Evolutionary conservation across 2,329 filamentous ascomycete genomes (phyloP), one percentile per base, ranked within the genome.

Genomic region (Diplodia sapinea): DNA sequence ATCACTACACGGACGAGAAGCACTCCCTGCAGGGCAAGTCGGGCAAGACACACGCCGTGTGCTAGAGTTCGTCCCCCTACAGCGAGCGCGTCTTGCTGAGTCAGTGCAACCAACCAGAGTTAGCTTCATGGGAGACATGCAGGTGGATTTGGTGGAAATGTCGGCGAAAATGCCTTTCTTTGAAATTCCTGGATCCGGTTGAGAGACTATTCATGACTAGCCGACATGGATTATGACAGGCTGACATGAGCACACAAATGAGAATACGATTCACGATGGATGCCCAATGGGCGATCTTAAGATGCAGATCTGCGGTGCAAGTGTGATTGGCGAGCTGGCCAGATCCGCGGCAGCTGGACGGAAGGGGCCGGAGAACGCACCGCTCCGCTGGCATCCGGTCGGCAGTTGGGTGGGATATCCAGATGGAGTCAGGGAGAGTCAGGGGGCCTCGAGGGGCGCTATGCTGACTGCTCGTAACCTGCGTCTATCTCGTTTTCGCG

Each of bases 21-120:
- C 94, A 98, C 80, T 94, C 91, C 68, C 82, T 98, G 72, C 92
- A 96, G 81, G 94, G 92, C 17, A 94, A 95, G 87, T 87, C 88
- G 68, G 94, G 93, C 66, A 97, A 97, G 87, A 94, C 93, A 1
- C 94, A 97, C 79, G 89, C 88, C 49, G 84, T 96, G 68, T 97
- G 94, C 81, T 97, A 87, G 67, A 54, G 64, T 17, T 8, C 5
- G 8, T 40, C 38, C 38, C 54, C 54, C 13, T 56, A 9, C 54
- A 38, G 54, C 31, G 9, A n/a, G 26, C 23, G 15, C 20, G 20
- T 9, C 43, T 4, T 8, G 26, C 17, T 38, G 56, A 59, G 13
- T 59, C 56, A 47, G n/a, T 17, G 13, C 17, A 12, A 40, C 23
- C 56, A 59, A 59, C 17, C 12, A n/a, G 23, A 13, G 36, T 12